Conservation (phyloP, 371 early-diverging fungal genomes). For the Thermomucor indicae-seudaticae region DNA sequence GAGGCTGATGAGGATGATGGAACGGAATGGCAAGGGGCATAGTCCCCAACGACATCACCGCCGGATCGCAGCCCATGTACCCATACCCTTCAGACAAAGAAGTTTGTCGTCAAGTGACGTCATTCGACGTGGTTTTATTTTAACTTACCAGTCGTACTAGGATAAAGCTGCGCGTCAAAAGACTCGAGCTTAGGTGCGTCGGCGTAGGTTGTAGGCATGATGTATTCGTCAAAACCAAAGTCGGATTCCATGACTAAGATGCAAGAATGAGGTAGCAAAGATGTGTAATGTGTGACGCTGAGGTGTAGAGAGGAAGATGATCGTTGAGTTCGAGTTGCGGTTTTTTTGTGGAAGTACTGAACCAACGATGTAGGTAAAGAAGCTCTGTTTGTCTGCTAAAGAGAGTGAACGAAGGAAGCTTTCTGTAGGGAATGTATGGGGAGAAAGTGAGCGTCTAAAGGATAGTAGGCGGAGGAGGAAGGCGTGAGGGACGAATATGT, state of each 20-base stretch:
- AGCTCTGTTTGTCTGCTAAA: background rate
- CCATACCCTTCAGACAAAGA: background rate
- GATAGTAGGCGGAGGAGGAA: slow-evolving; percentile 1
- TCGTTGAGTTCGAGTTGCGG: too few species aligned
- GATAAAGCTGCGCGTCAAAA: slow-evolving; percentile 38
- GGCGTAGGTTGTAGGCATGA: slow-evolving; percentile 37
- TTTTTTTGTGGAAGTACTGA: background rate
- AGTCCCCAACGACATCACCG: slow-evolving; percentile 5
- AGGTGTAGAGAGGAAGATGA: background rate
- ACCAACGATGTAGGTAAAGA: background rate
- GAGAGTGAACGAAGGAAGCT: slow-evolving; percentile 3
- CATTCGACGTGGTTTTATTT: background rate
- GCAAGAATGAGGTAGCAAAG: too few species aligned
- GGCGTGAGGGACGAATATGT: background rate
- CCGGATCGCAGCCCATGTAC: slow-evolving; percentile 12
- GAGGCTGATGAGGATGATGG: slow-evolving; percentile 5
- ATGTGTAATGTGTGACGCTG: background rate
- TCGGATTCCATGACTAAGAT: slow-evolving; percentile 26
- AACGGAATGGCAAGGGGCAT: slow-evolving; percentile 8
- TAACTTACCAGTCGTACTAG: slow-evolving; percentile 31
- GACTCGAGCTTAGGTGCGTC: slow-evolving; percentile 32
- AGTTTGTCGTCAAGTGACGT: background rate
- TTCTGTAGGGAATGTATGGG: background rate
- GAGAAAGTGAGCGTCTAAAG: slow-evolving; percentile 1
- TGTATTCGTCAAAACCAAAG: slow-evolving; percentile 47